Evolutionary conservation across 2,329 filamentous ascomycete species (phyloP).

Genomic region (Ophiostoma pallidulum): DNA sequence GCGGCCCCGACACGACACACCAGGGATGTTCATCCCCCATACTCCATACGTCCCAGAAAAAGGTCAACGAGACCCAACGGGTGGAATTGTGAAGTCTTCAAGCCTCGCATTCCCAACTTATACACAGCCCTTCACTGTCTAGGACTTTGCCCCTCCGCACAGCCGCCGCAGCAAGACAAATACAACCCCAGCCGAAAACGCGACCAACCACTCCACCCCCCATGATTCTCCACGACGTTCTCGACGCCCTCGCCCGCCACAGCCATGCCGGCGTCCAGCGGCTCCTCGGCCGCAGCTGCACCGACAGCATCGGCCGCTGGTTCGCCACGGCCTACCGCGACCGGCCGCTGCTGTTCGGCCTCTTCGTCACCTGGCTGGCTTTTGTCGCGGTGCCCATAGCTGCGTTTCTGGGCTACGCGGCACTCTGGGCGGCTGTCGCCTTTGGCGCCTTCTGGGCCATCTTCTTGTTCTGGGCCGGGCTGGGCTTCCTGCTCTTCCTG

Average conservation of each 20-base stretch:
- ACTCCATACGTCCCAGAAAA: too few species aligned
- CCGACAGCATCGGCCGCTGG: constrained; percentile 1
- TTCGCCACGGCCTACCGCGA: constrained; percentile 2
- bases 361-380: constrained; percentile 8
- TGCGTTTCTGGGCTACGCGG: constrained; percentile 10
- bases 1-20: too few species aligned
- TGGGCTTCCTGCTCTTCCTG: constrained; percentile 13
- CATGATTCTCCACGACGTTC: constrained; percentile 1
- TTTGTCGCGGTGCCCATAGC: constrained; percentile 9
- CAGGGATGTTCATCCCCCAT: too few species aligned
- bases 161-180: too few species aligned
- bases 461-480: constrained; percentile 15
- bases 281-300: constrained; percentile 6
- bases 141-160: too few species aligned
- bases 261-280: background rate
- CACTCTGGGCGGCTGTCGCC: constrained; percentile 12
- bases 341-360: constrained; percentile 10
- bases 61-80: too few species aligned
- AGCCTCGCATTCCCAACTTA: too few species aligned
- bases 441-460: constrained; percentile 14
- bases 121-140: too few species aligned
- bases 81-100: too few species aligned
- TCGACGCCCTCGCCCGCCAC: background rate
- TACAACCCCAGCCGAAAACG: too few species aligned
- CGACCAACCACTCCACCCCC: too few species aligned